phyloP scores from a whole-genome alignment of 1,284 basidiomycete species.

The Ceratobasidium sp. region DNA sequence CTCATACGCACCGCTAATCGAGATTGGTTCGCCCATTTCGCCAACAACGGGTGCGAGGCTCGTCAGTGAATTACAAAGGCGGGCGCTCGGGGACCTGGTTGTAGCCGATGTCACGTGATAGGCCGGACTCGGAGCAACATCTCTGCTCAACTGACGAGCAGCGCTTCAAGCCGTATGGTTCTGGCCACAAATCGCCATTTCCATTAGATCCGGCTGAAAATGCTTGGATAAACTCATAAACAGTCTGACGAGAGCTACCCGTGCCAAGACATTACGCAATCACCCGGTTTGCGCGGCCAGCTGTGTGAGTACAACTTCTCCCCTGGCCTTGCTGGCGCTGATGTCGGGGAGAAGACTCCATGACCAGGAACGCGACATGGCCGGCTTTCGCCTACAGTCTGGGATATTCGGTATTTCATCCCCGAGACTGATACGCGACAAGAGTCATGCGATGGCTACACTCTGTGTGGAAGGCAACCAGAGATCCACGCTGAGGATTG shows the following conservation, averaged over 20 bases:
- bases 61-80: neutral
- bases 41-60: neutral
- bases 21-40: constrained; percentile 7
- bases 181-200: no score
- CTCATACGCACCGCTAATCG: neutral
- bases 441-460: neutral
- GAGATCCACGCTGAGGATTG: neutral
- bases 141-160: no score
- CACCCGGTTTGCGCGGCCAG: neutral
- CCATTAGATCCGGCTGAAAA: no score
- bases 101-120: constrained; percentile 1
- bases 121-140: no score
- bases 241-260: no score
- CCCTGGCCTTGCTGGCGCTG: no score
- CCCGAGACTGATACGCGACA: neutral
- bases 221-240: no score
- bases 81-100: neutral
- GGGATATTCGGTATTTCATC: neutral
- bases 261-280: no score
- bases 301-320: neutral
- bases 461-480: neutral
- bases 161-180: no score
- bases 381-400: neutral
- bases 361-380: neutral
- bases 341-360: neutral